Evolutionary conservation across 768 basidiomycete species (phyloP).

Genomic region (Lactarius hatsudake): DNA sequence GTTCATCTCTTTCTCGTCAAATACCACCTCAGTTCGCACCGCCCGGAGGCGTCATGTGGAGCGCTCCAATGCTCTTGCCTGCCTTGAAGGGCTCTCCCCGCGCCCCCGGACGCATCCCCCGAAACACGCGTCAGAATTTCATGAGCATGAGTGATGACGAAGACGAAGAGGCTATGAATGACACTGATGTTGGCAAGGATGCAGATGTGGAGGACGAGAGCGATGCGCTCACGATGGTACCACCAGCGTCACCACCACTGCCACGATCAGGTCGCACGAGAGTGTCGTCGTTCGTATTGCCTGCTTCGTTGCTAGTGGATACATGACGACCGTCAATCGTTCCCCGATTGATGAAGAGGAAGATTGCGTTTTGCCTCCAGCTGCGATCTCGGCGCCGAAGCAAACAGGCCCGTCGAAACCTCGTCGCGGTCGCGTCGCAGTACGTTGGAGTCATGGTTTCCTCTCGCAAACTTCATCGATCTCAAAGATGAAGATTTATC

Average conservation of each 20-base stretch:
- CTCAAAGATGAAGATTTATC: constrained; percentile 46
- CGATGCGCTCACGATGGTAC: constrained; percentile 16
- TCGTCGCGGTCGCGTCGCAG: constrained; percentile 37
- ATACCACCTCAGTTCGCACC: constrained; percentile 22
- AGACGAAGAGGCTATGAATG: constrained; percentile 38
- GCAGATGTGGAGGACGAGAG: constrained; percentile 35
- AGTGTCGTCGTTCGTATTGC: constrained; percentile 20
- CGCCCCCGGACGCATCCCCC: constrained; percentile 28
- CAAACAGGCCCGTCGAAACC: constrained; percentile 24
- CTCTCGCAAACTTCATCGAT: constrained; percentile 64
- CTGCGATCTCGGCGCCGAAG: not conserved
- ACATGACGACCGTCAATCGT: not conserved
- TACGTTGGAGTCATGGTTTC: constrained; percentile 52
- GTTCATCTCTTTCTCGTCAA: constrained; percentile 26
- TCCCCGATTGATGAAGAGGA: constrained; percentile 20
- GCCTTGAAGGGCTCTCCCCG: constrained; percentile 55
- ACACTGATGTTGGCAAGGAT: constrained; percentile 14
- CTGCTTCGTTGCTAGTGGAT: not conserved
- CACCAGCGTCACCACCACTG: constrained; percentile 22
- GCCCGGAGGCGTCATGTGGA: constrained; percentile 17
- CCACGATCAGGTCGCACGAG: constrained; percentile 7
- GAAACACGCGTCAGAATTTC: constrained; percentile 45
- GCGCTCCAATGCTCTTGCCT: constrained; percentile 49
- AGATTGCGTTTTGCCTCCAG: constrained; percentile 18
- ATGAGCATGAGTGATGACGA: constrained; percentile 71